phyloP scores from a whole-genome alignment of 2,329 filamentous ascomycete species.

The Alternaria sp. region DNA sequence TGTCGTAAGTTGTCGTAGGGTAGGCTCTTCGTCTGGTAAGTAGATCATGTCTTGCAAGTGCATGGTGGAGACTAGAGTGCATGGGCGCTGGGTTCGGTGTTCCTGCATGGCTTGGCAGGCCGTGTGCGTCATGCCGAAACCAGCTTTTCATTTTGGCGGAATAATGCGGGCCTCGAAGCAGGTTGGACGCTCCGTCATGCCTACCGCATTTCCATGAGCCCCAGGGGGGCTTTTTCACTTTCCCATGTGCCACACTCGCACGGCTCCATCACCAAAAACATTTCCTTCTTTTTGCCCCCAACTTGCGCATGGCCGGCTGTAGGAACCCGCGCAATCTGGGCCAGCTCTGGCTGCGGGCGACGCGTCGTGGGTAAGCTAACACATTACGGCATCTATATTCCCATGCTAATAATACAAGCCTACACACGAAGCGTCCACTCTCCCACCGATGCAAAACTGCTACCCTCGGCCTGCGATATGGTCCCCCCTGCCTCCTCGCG shows the following conservation, averaged over 20 bases:
- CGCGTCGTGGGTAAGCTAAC: slow-evolving; percentile 40
- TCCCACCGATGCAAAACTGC: slow-evolving; percentile 23
- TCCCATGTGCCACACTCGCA: slow-evolving; percentile 5
- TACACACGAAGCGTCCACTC: slow-evolving; percentile 31
- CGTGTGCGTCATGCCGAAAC: slow-evolving; percentile 30
- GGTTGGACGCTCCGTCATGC: slow-evolving; percentile 39
- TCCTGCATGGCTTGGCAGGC: slow-evolving; percentile 37
- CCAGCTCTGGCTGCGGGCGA: slow-evolving; percentile 40
- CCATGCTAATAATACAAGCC: slow-evolving; percentile 30
- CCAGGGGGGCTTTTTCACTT: slow-evolving; percentile 27
- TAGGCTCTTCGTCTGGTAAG: too few species aligned
- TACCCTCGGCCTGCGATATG: slow-evolving; percentile 38
- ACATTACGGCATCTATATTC: neutral
- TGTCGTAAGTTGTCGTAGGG: too few species aligned
- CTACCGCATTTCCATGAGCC: slow-evolving; percentile 34
- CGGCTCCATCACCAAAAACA: slow-evolving; percentile 3
- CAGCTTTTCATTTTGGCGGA: slow-evolving; percentile 25
- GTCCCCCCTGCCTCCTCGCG: slow-evolving; percentile 40
- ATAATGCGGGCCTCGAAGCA: slow-evolving; percentile 22
- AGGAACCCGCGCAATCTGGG: slow-evolving; percentile 36
- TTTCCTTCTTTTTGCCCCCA: slow-evolving; percentile 4
- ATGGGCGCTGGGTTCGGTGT: slow-evolving; percentile 14
- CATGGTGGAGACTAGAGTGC: slow-evolving; percentile 2
- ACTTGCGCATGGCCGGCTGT: slow-evolving; percentile 37
- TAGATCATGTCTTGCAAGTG: neutral